Evolutionary conservation across 2,329 filamentous ascomycete genomes (phyloP), one percentile per base, ranked within the genome.

Genomic region (Claviceps maximensis): DNA sequence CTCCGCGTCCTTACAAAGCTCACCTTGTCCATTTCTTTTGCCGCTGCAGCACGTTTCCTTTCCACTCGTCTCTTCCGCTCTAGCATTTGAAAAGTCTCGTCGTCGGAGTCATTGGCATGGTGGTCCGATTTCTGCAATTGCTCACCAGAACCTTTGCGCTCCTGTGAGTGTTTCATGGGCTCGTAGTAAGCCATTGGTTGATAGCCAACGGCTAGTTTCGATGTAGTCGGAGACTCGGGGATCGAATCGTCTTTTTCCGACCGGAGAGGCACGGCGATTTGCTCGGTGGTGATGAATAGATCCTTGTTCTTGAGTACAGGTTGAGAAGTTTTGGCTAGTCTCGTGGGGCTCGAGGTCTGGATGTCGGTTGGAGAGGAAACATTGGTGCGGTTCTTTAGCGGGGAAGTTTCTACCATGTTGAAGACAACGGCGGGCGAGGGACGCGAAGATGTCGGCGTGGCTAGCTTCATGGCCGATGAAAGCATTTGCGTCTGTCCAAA

Each of bases 381-480:
- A 49, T 75, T 68, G 17, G 70, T 70, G 27, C 73, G 70, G 38
- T 74, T 68, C 59, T 77, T 78, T 1, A 78, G 61, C 0, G 77
- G 76, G 1, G 77, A 80, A 0, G 67, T 68, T 56, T 68, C 65
- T 2, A 69, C 60, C 2, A 66, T 63, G 45, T 75, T 69, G 25
- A 68, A 62, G 12, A 76, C 71, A 4, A 73, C 58, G 44, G 72
- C 66, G 0, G 78, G 78, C 1, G 78, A 82, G 0, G 78, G 78
- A 12, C 78, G 70, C 1, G 78, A 81, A 1, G 77, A 80, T 0
- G 78, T 80, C 21, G 78, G 78, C 54, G 77, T 81, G 47, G 67
- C 69, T 1, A 41, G 25, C 58, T 74, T 78, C 17, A 72, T 60
- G 1, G 71, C 76, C 1, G 78, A 79, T 2, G 78, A 79, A 33